Conservation (phyloP, 108 stramenopile genomes). For the Seminavis robusta region DNA sequence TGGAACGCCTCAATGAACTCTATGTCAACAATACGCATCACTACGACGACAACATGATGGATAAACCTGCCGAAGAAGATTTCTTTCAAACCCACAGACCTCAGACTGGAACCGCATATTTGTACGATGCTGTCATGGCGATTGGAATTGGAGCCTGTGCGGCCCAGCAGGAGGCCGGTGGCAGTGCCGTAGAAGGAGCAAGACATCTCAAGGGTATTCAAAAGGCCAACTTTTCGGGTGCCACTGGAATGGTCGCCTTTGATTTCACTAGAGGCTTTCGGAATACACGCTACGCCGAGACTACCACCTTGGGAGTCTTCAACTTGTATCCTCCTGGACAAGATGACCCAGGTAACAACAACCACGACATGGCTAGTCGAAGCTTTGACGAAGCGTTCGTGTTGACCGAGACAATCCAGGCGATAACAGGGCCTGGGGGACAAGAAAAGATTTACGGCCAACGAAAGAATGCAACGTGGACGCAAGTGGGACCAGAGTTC, state of each 20-base stretch:
- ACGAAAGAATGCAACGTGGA: too few species aligned
- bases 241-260: background rate
- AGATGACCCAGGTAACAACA: background rate
- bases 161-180: background rate
- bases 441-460: too few species aligned
- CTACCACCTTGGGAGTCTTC: background rate
- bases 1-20: background rate
- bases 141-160: slow-evolving; percentile 8
- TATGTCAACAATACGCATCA: too few species aligned
- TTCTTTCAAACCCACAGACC: background rate
- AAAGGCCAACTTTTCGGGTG: slow-evolving; percentile 1
- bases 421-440: too few species aligned
- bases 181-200: background rate
- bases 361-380: too few species aligned
- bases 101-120: background rate
- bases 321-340: background rate
- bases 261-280: background rate
- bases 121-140: slow-evolving; percentile 13
- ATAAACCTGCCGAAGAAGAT: background rate
- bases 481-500: too few species aligned
- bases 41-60: background rate
- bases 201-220: background rate
- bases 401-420: too few species aligned
- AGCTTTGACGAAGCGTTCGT: too few species aligned
- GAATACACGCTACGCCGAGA: background rate